Evolutionary conservation across 2,329 filamentous ascomycete genomes (phyloP), one percentile per base, ranked within the genome.

Genomic region (Acephala macrosclerotiorum): DNA sequence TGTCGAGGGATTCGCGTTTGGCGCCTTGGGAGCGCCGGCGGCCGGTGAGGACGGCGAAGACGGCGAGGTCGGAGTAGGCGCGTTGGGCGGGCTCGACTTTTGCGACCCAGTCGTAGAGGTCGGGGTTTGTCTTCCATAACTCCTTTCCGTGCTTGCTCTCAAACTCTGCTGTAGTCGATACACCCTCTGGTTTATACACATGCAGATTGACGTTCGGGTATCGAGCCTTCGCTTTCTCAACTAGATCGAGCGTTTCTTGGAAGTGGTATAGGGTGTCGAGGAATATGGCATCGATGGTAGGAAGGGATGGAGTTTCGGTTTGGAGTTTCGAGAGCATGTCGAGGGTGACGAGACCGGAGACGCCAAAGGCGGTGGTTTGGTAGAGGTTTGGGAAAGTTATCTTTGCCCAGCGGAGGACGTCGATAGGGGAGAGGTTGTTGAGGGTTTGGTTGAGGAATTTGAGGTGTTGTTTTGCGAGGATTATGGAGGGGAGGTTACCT

Each of bases 51-150:
- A 98, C 92, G 61, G 96, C 96, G 64, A 91, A 91, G 64, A 98
- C 94, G 74, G 91, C 88, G 66, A 98, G 87, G 70, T 97, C 91
- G 20, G 89, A 84, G 80, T 97, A 98, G 7, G 96, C 93, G 68
- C 96, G 89, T 81, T 97, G 90, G 63, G 94, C 93, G 18, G 96
- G 96, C 84, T 99, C 96, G 58, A 99, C 96, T 84, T 99, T 99
- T 81, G 94, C 96, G 69, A 96, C 85, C 85, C 93, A 98, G 85
- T 99, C 96, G 81, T 99, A 99, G 75, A 95, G 87, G 75, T 97
- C 92, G 58, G 94, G 87, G 70, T 96, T 91, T 36, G 84, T 87
- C 77, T 97, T 91, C 89, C 94, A 99, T 57, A 98, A 83, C 71
- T 88, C 87, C 77, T 90, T 84, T 75, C 96, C 96, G 77, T 97